Evolutionary conservation across 2,329 filamentous ascomycete genomes (phyloP).

Genomic region (Penicillium sp.): DNA sequence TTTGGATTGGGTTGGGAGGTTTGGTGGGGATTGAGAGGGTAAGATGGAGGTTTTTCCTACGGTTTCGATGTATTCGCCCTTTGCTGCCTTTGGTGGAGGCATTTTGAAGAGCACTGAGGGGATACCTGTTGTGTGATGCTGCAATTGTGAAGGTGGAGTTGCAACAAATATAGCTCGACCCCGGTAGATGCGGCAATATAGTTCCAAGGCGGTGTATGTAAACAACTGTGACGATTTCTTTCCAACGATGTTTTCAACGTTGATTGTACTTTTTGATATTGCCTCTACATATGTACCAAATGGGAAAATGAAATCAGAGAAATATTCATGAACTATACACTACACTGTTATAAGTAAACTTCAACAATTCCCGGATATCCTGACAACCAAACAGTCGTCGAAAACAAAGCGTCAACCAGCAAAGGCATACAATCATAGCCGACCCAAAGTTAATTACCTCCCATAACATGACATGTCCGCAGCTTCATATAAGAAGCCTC

Average conservation of each 20-base stretch:
- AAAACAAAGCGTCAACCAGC: slow-evolving; percentile 16
- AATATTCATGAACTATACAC: slow-evolving; percentile 11
- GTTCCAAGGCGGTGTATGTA: neutral
- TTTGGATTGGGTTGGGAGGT: neutral
- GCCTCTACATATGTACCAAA: too few species aligned
- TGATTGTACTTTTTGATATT: neutral
- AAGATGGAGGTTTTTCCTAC: slow-evolving; percentile 49
- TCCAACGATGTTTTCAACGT: neutral
- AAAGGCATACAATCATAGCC: slow-evolving; percentile 11
- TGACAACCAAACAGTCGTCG: slow-evolving; percentile 10
- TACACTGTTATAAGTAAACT: slow-evolving; percentile 13
- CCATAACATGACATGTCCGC: neutral
- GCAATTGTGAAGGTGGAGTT: slow-evolving; percentile 1
- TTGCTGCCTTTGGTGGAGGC: slow-evolving; percentile 70
- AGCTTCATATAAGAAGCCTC: neutral
- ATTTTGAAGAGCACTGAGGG: slow-evolving; percentile 42
- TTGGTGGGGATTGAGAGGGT: neutral
- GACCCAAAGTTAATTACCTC: neutral
- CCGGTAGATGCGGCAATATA: slow-evolving; percentile 4
- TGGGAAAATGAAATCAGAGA: too few species aligned
- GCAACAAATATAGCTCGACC: neutral
- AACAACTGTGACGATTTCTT: neutral
- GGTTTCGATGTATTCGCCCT: slow-evolving; percentile 96
- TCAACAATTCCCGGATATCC: slow-evolving; percentile 24
- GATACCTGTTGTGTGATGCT: neutral